Percentiles rank a stretch among this genome's conserved stretches.
These are phyloP conservation scores for Talaromyces liani DNA, from an alignment of 495 filamentous ascomycete species.

Conservation along the genomic window DNA sequence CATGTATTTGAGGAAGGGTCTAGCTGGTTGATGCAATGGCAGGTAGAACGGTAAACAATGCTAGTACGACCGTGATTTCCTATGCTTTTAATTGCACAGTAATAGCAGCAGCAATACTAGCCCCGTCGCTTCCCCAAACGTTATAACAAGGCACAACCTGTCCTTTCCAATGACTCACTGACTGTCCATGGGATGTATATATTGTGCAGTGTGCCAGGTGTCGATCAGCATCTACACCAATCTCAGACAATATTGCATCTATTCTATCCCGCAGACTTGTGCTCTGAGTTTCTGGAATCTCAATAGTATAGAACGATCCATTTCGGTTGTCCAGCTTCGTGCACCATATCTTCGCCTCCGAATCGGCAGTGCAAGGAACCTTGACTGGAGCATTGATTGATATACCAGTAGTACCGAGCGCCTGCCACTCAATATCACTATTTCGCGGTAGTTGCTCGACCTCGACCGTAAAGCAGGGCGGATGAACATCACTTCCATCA, in stretches of 20 bases:
- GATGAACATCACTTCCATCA: constrained; percentile 21
- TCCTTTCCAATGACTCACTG: constrained; percentile 19
- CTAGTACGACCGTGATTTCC: neutral
- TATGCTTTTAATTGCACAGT: constrained; percentile 21
- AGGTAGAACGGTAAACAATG: no score
- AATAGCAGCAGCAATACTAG: constrained; percentile 28
- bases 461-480: constrained; percentile 65
- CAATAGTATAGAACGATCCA: constrained; percentile 25
- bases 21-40: no score
- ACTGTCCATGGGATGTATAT: constrained; percentile 25
- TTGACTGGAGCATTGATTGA: constrained; percentile 15
- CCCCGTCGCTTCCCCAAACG: constrained; percentile 36
- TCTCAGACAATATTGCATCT: neutral
- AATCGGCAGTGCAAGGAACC: neutral
- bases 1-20: no score
- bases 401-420: constrained; percentile 30
- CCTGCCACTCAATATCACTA: constrained; percentile 70
- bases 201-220: constrained; percentile 20
- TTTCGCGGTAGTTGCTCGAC: constrained; percentile 63
- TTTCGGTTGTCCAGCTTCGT: constrained; percentile 15
- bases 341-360: constrained; percentile 13
- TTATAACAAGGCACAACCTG: constrained; percentile 41
- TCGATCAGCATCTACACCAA: neutral
- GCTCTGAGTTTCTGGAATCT: constrained; percentile 15
- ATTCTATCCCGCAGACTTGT: neutral